Base-by-base conservation (phyloP, 768 basidiomycete species). In the Kwoniella sp. region DNA sequence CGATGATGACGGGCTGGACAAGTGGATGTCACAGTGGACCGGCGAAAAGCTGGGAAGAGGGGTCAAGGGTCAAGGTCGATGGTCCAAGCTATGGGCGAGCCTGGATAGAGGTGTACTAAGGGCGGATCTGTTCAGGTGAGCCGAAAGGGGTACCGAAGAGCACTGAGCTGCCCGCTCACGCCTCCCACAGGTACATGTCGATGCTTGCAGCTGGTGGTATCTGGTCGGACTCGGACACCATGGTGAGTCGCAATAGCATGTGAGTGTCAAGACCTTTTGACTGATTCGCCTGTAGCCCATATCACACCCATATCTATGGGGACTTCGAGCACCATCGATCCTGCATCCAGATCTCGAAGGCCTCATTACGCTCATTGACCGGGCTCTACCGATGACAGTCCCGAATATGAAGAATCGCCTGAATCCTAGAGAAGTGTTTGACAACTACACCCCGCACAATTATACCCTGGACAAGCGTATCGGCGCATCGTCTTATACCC, bases 291-390 rank as follows among this genome's bases (percentile, higher is more conserved):
- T 5, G 20, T 29, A 56, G 54, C 59, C 59, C 23, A 50, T 60
- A n/a, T 41, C 55, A 20, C 59, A 60, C 34, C 59, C 59, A 9
- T 60, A 52, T 29, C 23, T 60, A 15, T 60, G 59, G 59, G 59
- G 59, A 4, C 11, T 47, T 5, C 31, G 45, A 8, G 59, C 59
- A 5, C 38, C 45, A 20, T 44, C 46, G 3, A 37, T 53, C 9
- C 41, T 54, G 15, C 39, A 44, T 23, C 50, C 55, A 11, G 55
- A 60, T 29, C 38, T 60, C 19, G 46, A 51, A 37, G 6, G 15
- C 33, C 44, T 53, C 19, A 17, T 49, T 15, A 15, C 15, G 15
- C 54, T 31, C 25, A 56, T 56, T 15, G 39, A 49, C 22, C 22
- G 49, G 19, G 40, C 49, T n/a, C 26, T 25, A 29, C 37, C 3